A percentile compares a stretch with the other conserved stretches of the same genome.
These are phyloP conservation scores for Pleurotus djamor DNA, from an alignment of 768 basidiomycete genomes.

Conservation along the genomic window DNA sequence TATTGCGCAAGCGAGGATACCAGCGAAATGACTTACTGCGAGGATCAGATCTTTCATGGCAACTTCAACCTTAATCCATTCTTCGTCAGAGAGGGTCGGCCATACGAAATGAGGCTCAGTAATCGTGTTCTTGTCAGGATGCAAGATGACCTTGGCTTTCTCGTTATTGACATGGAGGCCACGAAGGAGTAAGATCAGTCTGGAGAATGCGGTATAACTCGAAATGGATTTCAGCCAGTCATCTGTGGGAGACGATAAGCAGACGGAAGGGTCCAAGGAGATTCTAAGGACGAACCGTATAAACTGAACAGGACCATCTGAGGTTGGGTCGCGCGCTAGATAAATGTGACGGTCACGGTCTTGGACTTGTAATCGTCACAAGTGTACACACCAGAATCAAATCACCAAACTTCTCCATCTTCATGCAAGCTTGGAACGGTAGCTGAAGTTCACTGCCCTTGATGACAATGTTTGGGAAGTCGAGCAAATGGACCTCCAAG, in stretches of 20 bases:
- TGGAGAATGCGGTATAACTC: slow-evolving; percentile 98
- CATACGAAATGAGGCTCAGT: slow-evolving; percentile 98
- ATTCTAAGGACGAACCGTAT: slow-evolving; percentile 54
- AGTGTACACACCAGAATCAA: slow-evolving; percentile 67
- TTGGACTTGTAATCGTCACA: not conserved
- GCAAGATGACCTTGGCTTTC: slow-evolving; percentile 97
- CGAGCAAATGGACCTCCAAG: slow-evolving; percentile 96
- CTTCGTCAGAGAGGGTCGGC: slow-evolving; percentile 90
- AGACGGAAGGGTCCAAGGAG: slow-evolving; percentile 1
- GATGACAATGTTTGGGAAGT: slow-evolving; percentile 99
- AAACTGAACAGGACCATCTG: slow-evolving; percentile 99
- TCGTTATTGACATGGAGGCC: slow-evolving; percentile 99
- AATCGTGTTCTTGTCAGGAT: slow-evolving; percentile 95
- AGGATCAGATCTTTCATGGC: slow-evolving; percentile 97
- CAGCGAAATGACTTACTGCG: slow-evolving; percentile 45
- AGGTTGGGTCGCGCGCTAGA: slow-evolving; percentile 90
- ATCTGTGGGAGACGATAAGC: slow-evolving; percentile 42
- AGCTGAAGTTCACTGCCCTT: slow-evolving; percentile 98
- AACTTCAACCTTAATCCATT: slow-evolving; percentile 99
- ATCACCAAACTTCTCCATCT: slow-evolving; percentile 99
- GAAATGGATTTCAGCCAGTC: slow-evolving; percentile 99
- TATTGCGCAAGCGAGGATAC: no score
- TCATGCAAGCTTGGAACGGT: slow-evolving; percentile 99
- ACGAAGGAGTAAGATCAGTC: slow-evolving; percentile 94
- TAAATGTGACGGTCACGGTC: slow-evolving; percentile 9